phyloP scores from a whole-genome alignment of 2,329 filamentous ascomycete genomes.

The Phialocephala sp. region DNA sequence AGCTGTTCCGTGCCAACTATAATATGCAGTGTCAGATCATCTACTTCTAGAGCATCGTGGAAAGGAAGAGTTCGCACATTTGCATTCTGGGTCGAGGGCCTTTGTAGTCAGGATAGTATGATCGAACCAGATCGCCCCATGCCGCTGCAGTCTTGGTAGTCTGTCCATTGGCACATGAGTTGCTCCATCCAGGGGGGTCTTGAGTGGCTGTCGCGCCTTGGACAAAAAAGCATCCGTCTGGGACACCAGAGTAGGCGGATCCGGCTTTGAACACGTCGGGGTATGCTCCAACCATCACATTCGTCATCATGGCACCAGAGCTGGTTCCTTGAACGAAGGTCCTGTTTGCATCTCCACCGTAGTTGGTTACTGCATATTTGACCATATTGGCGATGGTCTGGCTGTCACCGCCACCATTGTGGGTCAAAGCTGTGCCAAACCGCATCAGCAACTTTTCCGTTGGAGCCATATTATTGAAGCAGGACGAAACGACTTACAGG shows the following conservation, averaged over 20 bases:
- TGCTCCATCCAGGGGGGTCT: slow-evolving; percentile 57
- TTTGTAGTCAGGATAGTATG: slow-evolving; percentile 46
- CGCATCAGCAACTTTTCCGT: background rate
- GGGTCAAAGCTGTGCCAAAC: slow-evolving; percentile 47
- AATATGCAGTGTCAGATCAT: background rate
- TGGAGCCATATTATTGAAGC: background rate
- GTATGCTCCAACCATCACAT: slow-evolving; percentile 53
- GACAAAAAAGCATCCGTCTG: slow-evolving; percentile 50
- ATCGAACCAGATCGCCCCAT: slow-evolving; percentile 54
- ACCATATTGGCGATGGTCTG: slow-evolving; percentile 65
- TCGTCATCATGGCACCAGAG: slow-evolving; percentile 53
- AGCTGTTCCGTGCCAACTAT: slow-evolving; percentile 46
- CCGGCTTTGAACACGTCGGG: slow-evolving; percentile 53
- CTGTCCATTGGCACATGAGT: slow-evolving; percentile 49
- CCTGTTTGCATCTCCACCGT: slow-evolving; percentile 54
- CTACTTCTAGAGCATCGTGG: slow-evolving; percentile 4
- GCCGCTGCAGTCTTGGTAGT: slow-evolving; percentile 45
- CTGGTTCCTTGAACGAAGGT: slow-evolving; percentile 60
- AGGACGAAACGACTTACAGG: background rate
- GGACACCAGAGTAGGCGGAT: slow-evolving; percentile 50
- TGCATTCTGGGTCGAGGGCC: slow-evolving; percentile 49
- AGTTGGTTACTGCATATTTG: slow-evolving; percentile 55
- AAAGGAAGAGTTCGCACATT: slow-evolving; percentile 24
- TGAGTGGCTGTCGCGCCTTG: slow-evolving; percentile 50
- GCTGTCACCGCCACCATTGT: slow-evolving; percentile 62